Percentiles rank a stretch among this genome's conserved stretches.
Evolutionary conservation across 345 rosid genomes (phyloP).

Genomic region (Crucihimalaya himalaica): DNA sequence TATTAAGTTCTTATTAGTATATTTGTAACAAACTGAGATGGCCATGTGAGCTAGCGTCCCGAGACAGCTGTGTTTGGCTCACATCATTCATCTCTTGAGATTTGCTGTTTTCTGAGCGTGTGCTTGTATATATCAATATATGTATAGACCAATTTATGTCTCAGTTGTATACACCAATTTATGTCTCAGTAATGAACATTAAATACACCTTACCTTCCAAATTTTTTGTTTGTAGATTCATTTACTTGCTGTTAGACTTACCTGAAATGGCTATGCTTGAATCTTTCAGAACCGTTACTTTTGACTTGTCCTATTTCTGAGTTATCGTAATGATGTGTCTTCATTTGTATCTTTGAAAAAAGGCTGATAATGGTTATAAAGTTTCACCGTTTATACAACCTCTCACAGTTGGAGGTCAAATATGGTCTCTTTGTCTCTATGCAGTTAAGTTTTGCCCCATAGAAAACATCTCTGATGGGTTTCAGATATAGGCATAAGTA

Average conservation of each 20-base stretch:
- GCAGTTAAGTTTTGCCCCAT: no score
- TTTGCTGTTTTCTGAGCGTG: neutral
- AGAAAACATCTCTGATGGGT: no score
- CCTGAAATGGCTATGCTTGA: neutral
- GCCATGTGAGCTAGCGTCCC: no score
- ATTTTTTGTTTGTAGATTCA: neutral
- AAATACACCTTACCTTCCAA: neutral
- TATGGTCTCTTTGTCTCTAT: neutral
- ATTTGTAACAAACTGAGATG: no score
- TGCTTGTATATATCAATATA: neutral
- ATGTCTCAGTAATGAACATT: neutral
- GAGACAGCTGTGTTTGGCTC: no score
- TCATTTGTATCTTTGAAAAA: slow-evolving; percentile 31
- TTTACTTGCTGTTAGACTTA: neutral
- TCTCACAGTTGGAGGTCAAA: neutral
- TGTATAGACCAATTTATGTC: neutral
- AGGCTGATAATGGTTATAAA: no score
- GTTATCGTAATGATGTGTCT: slow-evolving; percentile 14
- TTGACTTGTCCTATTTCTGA: neutral
- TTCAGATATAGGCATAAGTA: no score
- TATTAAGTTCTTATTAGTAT: no score
- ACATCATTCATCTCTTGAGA: no score
- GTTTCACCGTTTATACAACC: no score
- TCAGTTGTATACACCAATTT: neutral
- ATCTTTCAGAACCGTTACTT: neutral